Conservation (phyloP, 192 early-diverging fungal species). For the Entomortierella parvispora region DNA sequence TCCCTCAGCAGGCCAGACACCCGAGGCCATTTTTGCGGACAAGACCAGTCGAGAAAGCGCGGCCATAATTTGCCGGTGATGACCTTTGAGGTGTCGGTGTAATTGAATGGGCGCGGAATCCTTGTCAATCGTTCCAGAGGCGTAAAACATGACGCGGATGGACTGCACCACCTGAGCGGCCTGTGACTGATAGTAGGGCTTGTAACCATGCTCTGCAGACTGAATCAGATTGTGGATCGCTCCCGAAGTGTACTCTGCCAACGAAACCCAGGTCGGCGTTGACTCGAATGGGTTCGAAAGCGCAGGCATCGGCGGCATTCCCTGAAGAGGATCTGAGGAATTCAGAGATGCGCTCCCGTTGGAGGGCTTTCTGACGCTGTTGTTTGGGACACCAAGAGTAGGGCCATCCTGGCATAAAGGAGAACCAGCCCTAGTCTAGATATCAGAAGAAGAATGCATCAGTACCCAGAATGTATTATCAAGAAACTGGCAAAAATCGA, state of each 20-base stretch:
- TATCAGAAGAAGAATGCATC: too few relatives aligned
- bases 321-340: background rate
- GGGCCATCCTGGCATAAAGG: slow-evolving; percentile 20
- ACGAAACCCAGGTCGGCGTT: slow-evolving; percentile 31
- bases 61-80: slow-evolving; percentile 83
- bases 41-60: slow-evolving; percentile 82
- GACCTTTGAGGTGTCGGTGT: slow-evolving; percentile 70
- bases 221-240: slow-evolving; percentile 26
- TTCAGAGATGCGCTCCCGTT: background rate
- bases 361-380: slow-evolving; percentile 32
- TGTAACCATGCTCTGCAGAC: slow-evolving; percentile 29
- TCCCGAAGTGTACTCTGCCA: slow-evolving; percentile 17
- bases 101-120: slow-evolving; percentile 72
- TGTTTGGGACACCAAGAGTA: background rate
- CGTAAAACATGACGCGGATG: slow-evolving; percentile 86
- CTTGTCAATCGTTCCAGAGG: slow-evolving; percentile 77
- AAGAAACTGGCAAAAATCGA: too few relatives aligned
- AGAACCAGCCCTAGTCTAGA: slow-evolving; percentile 37
- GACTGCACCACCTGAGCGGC: slow-evolving; percentile 69
- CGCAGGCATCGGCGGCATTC: slow-evolving; percentile 25
- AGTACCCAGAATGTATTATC: too few relatives aligned
- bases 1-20: slow-evolving; percentile 90
- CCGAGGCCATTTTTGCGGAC: slow-evolving; percentile 64
- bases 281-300: slow-evolving; percentile 36
- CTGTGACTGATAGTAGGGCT: slow-evolving; percentile 38